A percentile compares a stretch with the other conserved stretches of the same genome.
Evolutionary conservation across 768 basidiomycete species (phyloP).

Genomic region (Hysterangium stoloniferum): DNA sequence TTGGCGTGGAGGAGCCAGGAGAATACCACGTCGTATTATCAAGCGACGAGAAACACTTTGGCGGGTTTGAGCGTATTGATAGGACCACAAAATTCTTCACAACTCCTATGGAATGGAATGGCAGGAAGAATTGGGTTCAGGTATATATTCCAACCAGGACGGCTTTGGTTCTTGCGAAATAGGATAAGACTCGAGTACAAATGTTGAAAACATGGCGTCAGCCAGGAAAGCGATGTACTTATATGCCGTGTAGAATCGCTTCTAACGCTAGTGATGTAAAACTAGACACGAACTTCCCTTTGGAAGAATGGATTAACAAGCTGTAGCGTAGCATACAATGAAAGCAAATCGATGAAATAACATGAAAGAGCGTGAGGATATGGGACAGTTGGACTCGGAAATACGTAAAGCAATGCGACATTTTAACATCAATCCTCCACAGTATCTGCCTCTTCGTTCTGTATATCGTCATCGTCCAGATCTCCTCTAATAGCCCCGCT

Average conservation of each 20-base stretch:
- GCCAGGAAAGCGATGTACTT: too few relatives aligned
- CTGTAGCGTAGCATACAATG: too few relatives aligned
- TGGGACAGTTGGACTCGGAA: too few relatives aligned
- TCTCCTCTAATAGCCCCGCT: not conserved
- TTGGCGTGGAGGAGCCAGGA: conserved; percentile 80
- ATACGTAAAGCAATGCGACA: too few relatives aligned
- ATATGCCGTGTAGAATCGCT: too few relatives aligned
- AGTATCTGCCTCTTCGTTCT: too few relatives aligned
- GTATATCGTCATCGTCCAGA: not conserved
- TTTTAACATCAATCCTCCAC: too few relatives aligned
- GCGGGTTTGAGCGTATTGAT: conserved; percentile 79
- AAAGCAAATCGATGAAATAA: too few relatives aligned
- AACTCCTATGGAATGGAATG: conserved; percentile 85
- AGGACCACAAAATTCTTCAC: conserved; percentile 64
- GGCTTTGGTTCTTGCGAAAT: conserved; percentile 54
- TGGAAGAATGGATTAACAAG: too few relatives aligned
- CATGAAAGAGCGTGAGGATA: too few relatives aligned
- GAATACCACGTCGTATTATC: conserved; percentile 76
- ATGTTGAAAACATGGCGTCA: not conserved
- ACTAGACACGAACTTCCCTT: too few relatives aligned
- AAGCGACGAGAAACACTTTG: conserved; percentile 82
- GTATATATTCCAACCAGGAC: conserved; percentile 67
- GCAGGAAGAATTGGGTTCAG: conserved; percentile 84
- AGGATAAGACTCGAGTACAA: not conserved
- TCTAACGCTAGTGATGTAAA: too few relatives aligned